These are phyloP conservation scores for Royoungia palumana DNA, from an alignment of 768 basidiomycete species.

Conservation along the genomic window DNA sequence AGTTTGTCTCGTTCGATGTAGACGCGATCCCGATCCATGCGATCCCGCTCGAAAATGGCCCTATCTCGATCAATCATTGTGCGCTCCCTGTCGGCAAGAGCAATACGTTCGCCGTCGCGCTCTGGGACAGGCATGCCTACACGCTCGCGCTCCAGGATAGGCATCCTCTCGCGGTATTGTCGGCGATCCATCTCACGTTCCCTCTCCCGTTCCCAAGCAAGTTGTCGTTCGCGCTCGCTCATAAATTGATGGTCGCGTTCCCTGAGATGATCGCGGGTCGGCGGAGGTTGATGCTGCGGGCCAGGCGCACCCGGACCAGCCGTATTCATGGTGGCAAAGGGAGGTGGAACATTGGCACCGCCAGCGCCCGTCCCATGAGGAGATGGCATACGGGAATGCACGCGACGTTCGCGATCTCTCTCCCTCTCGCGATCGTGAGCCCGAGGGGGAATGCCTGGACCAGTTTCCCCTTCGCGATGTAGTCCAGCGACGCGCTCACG, in stretches of 20 bases:
- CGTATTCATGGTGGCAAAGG: background rate
- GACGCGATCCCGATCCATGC: conserved; percentile 24
- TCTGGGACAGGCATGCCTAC: conserved; percentile 18
- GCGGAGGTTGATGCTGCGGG: conserved; percentile 14
- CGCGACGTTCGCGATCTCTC: conserved; percentile 30
- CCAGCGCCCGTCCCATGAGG: conserved; percentile 17
- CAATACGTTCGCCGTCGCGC: conserved; percentile 21
- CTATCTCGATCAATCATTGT: conserved; percentile 20
- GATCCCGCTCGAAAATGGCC: conserved; percentile 22
- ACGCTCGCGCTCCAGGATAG: conserved; percentile 21
- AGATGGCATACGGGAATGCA: conserved; percentile 26
- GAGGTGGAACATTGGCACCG: conserved; percentile 10
- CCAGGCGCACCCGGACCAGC: conserved; percentile 21
- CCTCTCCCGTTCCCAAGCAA: conserved; percentile 28
- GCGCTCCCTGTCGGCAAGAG: conserved; percentile 22
- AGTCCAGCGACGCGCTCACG: conserved; percentile 22
- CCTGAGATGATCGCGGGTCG: conserved; percentile 22
- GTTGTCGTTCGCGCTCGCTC: conserved; percentile 24
- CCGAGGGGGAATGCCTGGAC: conserved; percentile 22
- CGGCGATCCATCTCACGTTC: conserved; percentile 27
- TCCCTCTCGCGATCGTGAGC: conserved; percentile 30
- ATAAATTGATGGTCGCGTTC: conserved; percentile 24
- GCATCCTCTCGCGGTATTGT: conserved; percentile 26
- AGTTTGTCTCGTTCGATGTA: conserved; percentile 21
- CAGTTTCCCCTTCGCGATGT: conserved; percentile 24